These are phyloP conservation scores for Apiosordaria backusii DNA, from an alignment of 495 filamentous ascomycete species.

Conservation along the genomic window DNA sequence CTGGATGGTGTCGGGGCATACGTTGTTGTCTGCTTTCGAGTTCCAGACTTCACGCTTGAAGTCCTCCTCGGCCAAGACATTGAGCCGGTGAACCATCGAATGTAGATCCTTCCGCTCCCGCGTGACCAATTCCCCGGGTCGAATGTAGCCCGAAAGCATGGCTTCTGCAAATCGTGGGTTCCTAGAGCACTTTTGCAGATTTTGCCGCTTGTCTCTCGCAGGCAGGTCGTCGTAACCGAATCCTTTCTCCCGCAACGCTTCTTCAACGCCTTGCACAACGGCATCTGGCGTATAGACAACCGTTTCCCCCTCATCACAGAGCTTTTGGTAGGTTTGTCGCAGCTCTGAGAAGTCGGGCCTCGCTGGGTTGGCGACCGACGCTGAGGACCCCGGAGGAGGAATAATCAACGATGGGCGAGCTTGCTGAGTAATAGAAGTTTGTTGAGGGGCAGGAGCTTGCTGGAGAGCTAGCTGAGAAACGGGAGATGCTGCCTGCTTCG, in stretches of 20 bases:
- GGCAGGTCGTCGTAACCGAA: background rate
- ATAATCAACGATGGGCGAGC: slow-evolving; percentile 14
- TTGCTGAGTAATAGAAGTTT: background rate
- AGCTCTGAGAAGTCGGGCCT: background rate
- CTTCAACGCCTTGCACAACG: background rate
- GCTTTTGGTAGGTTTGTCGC: background rate
- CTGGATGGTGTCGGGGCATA: background rate
- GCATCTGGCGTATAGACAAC: background rate
- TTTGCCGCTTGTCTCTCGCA: background rate
- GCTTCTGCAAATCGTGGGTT: slow-evolving; percentile 27
- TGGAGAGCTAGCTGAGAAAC: background rate
- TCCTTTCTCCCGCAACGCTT: background rate
- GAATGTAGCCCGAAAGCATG: slow-evolving; percentile 23
- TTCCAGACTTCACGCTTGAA: slow-evolving; percentile 21
- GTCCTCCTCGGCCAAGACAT: slow-evolving; percentile 11
- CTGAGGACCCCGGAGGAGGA: background rate
- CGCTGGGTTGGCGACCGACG: background rate
- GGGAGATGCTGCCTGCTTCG: background rate
- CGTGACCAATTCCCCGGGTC: slow-evolving; percentile 10
- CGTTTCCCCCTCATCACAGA: background rate
- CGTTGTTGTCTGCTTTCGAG: background rate
- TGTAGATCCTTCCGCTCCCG: slow-evolving; percentile 18
- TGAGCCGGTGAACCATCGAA: slow-evolving; percentile 6
- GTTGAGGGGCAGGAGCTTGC: background rate
- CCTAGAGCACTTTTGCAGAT: background rate